Base-by-base conservation (phyloP, 306 rosid species). In the Fragaria vesca region DNA sequence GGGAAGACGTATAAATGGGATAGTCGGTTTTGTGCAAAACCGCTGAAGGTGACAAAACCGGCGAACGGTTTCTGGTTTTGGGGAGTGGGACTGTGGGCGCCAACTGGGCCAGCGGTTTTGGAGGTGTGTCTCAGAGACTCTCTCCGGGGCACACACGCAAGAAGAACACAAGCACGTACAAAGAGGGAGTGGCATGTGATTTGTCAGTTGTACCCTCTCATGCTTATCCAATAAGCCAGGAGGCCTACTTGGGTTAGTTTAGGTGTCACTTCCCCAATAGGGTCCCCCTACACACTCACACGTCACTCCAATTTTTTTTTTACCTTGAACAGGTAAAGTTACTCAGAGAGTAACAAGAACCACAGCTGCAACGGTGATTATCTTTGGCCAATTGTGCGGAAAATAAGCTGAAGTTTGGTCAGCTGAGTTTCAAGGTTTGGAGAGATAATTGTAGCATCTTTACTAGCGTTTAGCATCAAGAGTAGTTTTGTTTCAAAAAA, bases 21-120 rank as follows among this genome's bases (percentile, higher is more conserved):
- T 63, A 63, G 69, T 61, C 60, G 72, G 81, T 74, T 42, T 85
- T n/a, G 18, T 0, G 4, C 52, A 82, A 82, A 82, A 82, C 81
- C 80, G 65, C 65, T 30, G n/a, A 3, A 32, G 26, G 38, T 42
- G 10, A 32, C 62, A 80, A 87, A 84, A 87, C 88, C 68, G 26
- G 82, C 60, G 7, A 76, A 76, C 12, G 84, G 91, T 83, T 85
- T 88, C 84, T 24, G 81, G 87, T 48, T 83, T 83, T 80, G 43
- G 17, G 78, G 18, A 30, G n/a, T 65, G 77, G 84, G 83, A 81
- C 91, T 85, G 78, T 88, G 91, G 91, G 91, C 89, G 50, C 70
- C 65, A 79, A 32, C 34, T 60, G 32, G 66, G 89, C 87, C 86
- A 79, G 77, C 83, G 83, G 91, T 88, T 85, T 85, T 83, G 72